Conservation (phyloP, 768 basidiomycete species). For the Lenzites betulinus region DNA sequence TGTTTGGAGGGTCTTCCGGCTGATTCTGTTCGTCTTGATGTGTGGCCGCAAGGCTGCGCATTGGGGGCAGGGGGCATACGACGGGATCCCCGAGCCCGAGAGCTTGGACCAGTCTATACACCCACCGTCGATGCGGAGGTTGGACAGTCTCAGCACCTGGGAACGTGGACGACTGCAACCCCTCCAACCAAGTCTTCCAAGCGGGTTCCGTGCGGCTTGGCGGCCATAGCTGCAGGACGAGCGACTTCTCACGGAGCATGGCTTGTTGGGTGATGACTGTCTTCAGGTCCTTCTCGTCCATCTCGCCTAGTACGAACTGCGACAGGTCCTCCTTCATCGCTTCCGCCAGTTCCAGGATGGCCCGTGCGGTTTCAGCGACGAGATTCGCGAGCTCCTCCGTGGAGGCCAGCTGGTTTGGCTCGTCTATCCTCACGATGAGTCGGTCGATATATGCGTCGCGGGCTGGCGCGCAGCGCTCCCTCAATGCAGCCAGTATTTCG, state of each 20-base stretch:
- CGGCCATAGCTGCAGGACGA: conserved; percentile 55
- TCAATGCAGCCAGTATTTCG: conserved; percentile 53
- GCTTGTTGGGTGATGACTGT: conserved; percentile 55
- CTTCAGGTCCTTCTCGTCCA: conserved; percentile 63
- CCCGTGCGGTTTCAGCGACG: conserved; percentile 49
- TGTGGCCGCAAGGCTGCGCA: conserved; percentile 3
- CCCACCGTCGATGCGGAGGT: conserved; percentile 21
- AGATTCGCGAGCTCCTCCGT: conserved; percentile 43
- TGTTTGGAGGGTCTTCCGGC: conserved; percentile 35
- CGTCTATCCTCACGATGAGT: conserved; percentile 40
- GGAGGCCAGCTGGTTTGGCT: conserved; percentile 31
- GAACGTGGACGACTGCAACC: conserved; percentile 5
- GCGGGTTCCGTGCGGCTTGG: conserved; percentile 33
- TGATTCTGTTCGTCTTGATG: background rate
- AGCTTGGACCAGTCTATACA: conserved; percentile 28
- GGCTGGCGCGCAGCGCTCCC: conserved; percentile 65
- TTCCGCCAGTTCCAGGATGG: conserved; percentile 54
- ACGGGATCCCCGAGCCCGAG: conserved; percentile 27
- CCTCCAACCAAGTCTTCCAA: conserved; percentile 29
- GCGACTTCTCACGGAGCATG: conserved; percentile 51
- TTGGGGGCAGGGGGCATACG: conserved; percentile 26
- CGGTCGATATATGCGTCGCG: conserved; percentile 57
- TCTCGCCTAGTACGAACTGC: conserved; percentile 61
- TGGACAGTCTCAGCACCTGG: conserved; percentile 10
- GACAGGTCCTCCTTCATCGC: conserved; percentile 73